Base-by-base conservation (phyloP, 2,329 filamentous ascomycete genomes). In the Mariannaea elegans region DNA sequence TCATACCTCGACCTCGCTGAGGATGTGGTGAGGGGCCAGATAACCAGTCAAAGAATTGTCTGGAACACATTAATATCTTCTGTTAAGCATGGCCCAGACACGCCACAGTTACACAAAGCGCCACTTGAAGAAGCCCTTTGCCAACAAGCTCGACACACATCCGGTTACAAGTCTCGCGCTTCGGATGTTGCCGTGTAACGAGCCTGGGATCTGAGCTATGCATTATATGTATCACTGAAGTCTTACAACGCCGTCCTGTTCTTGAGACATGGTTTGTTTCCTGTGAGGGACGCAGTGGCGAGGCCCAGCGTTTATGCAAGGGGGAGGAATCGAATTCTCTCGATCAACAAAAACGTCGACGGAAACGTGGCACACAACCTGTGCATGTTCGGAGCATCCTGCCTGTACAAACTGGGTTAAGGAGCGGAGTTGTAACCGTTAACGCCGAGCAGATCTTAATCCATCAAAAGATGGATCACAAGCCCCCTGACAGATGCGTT, bases 371-470 rank as follows among this genome's bases (percentile, higher is more conserved):
- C 56, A 36, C 48, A 16, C 46, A 19, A 45, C 14, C 36, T 44
- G 14, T 32, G 36, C 36, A 50, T 59, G 48, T 31, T 38, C 19
- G 39, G 32, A 16, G 27, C 21, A 42, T 36, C 24, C 32, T 36
- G n/a, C n/a, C 38, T 47, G 32, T 27, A 46, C 23, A 8, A 27
- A 36, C 39, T 44, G 16, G 42, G 32, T 31, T 46, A 13, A 38
- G 39, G 32, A 36, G 50, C 45, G 50, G 50, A 59, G 50, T 38
- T 48, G 44, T 41, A 32, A 27, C 38, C 38, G 51, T 59, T 59
- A 48, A 54, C 56, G 32, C 56, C 45, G 50, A 44, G 10, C 18
- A 53, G 45, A 54, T 59, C 49, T 48, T 49, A 44, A 55, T 38
- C 34, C 45, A 49, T 55, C 56, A 45, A 9, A 49, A 38, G 45